A percentile compares a stretch with the other conserved stretches of the same genome.
These are phyloP conservation scores for Solanum pinnatisectum DNA, from an alignment of 257 asterid genomes.

Conservation along the genomic window DNA sequence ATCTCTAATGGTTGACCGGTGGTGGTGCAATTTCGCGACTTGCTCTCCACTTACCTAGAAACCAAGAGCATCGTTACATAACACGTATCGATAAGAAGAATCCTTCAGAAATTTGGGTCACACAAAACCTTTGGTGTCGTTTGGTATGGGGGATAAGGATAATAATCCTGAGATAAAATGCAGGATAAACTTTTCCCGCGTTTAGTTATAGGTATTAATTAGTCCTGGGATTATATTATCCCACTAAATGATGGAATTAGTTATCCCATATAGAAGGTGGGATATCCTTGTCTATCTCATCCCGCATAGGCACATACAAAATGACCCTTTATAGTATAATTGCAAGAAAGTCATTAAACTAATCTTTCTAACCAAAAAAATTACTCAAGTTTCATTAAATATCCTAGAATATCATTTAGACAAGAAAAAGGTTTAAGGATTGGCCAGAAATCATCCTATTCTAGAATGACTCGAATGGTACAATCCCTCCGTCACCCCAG, in stretches of 20 bases:
- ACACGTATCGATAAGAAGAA: background rate
- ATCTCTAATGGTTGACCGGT: constrained; percentile 9
- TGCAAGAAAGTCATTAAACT: background rate
- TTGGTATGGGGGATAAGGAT: background rate
- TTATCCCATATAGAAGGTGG: background rate
- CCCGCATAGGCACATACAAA: background rate
- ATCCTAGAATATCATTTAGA: background rate
- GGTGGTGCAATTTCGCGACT: constrained; percentile 63
- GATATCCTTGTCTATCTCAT: background rate
- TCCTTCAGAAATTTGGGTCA: background rate
- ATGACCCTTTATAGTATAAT: background rate
- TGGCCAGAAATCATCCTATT: background rate
- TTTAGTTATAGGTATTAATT: background rate
- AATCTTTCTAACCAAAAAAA: background rate
- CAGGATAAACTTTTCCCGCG: background rate
- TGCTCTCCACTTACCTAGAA: constrained; percentile 53
- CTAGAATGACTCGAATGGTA: background rate
- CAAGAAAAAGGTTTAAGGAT: background rate
- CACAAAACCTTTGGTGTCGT: background rate
- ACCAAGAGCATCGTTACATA: background rate
- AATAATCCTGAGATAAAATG: background rate
- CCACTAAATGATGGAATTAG: background rate
- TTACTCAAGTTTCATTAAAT: background rate
- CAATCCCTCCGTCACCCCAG: background rate
- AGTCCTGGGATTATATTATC: background rate